Base-by-base conservation (phyloP, 805 yeast genomes). In the Metschnikowia sp. region DNA sequence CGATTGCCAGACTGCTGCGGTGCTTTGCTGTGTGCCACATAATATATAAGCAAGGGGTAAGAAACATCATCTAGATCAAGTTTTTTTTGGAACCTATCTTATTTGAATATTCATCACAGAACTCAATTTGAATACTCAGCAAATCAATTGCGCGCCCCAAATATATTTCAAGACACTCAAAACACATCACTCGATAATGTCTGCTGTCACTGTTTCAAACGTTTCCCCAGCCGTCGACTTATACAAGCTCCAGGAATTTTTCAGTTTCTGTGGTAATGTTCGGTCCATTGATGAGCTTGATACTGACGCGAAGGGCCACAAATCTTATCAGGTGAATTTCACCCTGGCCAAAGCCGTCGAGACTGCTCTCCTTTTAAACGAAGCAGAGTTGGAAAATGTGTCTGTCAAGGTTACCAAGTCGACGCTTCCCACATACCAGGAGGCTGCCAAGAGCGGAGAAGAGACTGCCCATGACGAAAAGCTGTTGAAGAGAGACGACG, bases 361-460 rank as follows among this genome's bases (percentile, higher is more conserved):
- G 32, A 86, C 92, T 10, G 94, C 95, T 0, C 62, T 84, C 11
- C 69, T 86, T 44, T 70, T 86, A 45, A 78, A 84, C 52, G 90
- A 87, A 39, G 90, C 92, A 3, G 88, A 84, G 62, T 74, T 87
- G 39, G 87, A 80, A 36, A 83, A 84, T 10, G 62, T 66, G 39
- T 69, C 75, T 10, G 81, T 86, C 38, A 61, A 66, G 32, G 84
- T 85, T 55, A 42, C 55, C 22, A 57, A 54, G 19, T 33, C 47
- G 10, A 52, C 44, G 26, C 56, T 59, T 30, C 59, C 65, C 10
- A 32, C 53, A 5, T 57, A 60, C 45, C 31, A 39, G 1, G 56
- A 47, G n/a, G 45, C 45, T 9, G 43, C 53, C 3, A 50, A 34
- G 11, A 47, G 42, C 4, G 46, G 44, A 3, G 40, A 26, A 7